These are phyloP conservation scores for Penicillium riverlandense DNA, from an alignment of 495 filamentous ascomycete genomes.

Conservation along the genomic window DNA sequence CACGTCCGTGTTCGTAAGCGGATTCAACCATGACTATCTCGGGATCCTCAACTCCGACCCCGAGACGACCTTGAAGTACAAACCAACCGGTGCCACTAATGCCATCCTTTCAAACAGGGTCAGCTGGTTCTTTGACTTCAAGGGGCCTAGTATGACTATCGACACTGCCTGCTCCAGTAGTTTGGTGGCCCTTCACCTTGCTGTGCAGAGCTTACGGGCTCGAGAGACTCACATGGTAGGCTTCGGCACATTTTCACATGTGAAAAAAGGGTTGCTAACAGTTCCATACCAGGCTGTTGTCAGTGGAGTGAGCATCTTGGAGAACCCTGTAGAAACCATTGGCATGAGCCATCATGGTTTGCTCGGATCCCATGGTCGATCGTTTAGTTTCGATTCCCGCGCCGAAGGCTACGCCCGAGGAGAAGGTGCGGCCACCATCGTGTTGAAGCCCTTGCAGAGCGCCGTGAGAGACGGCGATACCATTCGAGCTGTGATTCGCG, in stretches of 20 bases:
- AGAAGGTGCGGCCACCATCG: constrained; percentile 21
- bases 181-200: constrained; percentile 36
- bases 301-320: constrained; percentile 14
- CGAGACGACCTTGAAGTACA: constrained; percentile 16
- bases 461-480: constrained; percentile 5
- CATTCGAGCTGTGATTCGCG: constrained; percentile 5
- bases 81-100: constrained; percentile 19
- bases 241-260: constrained; percentile 7
- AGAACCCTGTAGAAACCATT: constrained; percentile 12
- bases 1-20: constrained; percentile 26
- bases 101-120: constrained; percentile 43
- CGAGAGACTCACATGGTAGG: constrained; percentile 32
- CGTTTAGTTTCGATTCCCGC: constrained; percentile 17
- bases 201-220: constrained; percentile 27
- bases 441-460: constrained; percentile 19
- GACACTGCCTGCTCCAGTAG: constrained; percentile 42
- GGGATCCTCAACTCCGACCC: constrained; percentile 15
- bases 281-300: constrained; percentile 11
- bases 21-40: constrained; percentile 20
- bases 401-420: constrained; percentile 31
- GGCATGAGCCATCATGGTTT: constrained; percentile 11
- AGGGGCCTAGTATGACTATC: constrained; percentile 31
- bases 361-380: constrained; percentile 11
- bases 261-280: constrained; percentile 1
- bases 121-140: constrained; percentile 41